Conservation (phyloP, 345 rosid genomes). For the Psidium friedrichsthalianum region DNA sequence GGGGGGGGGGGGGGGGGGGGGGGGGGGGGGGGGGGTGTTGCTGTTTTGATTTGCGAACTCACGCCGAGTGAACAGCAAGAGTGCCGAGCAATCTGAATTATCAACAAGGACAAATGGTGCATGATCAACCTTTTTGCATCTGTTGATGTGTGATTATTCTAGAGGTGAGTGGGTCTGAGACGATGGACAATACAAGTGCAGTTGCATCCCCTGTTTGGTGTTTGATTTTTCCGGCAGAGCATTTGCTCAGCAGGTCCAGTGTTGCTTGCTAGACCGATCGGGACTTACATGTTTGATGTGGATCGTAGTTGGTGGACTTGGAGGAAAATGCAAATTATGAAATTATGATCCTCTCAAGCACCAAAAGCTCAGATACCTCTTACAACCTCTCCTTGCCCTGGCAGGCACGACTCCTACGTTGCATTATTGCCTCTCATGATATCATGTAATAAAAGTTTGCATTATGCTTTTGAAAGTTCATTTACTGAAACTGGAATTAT, state of each 20-base stretch:
- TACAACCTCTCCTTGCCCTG: background rate
- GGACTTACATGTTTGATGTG: background rate
- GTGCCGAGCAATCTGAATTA: background rate
- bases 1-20: too few species aligned
- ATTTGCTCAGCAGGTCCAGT: background rate
- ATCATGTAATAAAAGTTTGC: background rate
- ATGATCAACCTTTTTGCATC: background rate
- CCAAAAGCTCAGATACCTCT: background rate
- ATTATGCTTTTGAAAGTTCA: background rate
- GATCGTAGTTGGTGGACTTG: background rate
- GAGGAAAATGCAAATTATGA: background rate
- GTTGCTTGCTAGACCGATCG: background rate
- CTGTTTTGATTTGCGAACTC: background rate
- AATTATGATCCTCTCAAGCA: background rate
- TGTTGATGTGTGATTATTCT: background rate
- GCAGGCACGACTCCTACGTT: background rate
- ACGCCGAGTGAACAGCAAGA: background rate
- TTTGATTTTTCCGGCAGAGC: background rate
- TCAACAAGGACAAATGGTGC: background rate
- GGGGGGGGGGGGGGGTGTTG: too few species aligned
- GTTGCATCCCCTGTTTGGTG: background rate
- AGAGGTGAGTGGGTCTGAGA: background rate
- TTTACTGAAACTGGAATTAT: background rate
- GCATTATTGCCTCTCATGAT: background rate
- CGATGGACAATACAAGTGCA: accelerated